Base-by-base conservation (phyloP, 495 filamentous ascomycete species). In the Aspergillus nanangensis region DNA sequence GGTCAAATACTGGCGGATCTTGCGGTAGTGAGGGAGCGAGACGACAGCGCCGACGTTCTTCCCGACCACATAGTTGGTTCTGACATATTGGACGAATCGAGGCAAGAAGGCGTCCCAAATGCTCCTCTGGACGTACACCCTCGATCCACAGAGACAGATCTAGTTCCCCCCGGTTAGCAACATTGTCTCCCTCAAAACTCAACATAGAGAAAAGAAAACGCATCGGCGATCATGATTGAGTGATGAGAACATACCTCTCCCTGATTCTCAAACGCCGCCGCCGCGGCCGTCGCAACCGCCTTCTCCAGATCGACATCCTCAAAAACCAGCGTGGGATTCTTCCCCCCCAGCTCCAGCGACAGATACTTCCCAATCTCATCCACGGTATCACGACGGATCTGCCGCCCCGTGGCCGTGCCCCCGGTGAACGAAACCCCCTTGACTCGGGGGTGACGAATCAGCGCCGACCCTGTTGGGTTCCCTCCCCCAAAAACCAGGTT, bases 111-210 rank as follows among this genome's bases (percentile, higher is more conserved):
- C 23, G 15, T 37, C 32, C 23, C 45, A 48, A 39, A 60, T 52
- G 9, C 58, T 58, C 20, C 70, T 65, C 38, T 81, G 76, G 3
- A 79, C 71, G 50, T 74, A 76, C n/a, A 79, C 55, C 2, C 74
- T 49, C 0, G 67, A 70, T 10, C 66, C 68, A 23, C 70, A 69
- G 38, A 72, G 64, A 59, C 76, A 79, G n/a, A 70, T 42, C 39
- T 42, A 17, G 38, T 11, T 1, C 3, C 18, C 2, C 20, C 19
- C n/a, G n/a, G n/a, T n/a, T n/a, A n/a, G n/a, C n/a, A n/a, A n/a
- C n/a, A n/a, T n/a, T n/a, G n/a, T n/a, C n/a, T n/a, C n/a, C n/a
- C n/a, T n/a, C n/a, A n/a, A n/a, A n/a, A n/a, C n/a, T 38, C 24
- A 38, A 21, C 18, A 1, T n/a, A n/a, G n/a, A n/a, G n/a, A n/a